A percentile compares a stretch with the other conserved stretches of the same genome.
Evolutionary conservation across 2,329 filamentous ascomycete species (phyloP).

Genomic region (Colletotrichum sp.): DNA sequence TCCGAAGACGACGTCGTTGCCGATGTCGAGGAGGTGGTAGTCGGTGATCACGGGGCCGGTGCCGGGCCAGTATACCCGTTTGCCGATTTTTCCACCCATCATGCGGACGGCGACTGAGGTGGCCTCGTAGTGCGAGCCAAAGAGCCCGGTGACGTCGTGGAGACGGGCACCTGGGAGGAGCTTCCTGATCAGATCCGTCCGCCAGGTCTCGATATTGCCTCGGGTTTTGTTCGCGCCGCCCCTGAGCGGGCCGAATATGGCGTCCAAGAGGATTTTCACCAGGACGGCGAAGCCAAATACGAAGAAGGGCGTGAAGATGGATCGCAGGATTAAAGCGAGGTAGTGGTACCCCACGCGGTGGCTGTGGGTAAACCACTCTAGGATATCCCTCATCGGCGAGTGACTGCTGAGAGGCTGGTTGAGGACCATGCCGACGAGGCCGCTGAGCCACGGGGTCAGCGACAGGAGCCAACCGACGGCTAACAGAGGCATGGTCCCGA

Average conservation of each 20-base stretch:
- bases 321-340: constrained; percentile 46
- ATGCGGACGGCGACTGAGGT: constrained; percentile 55
- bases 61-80: constrained; percentile 62
- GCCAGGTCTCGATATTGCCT: constrained; percentile 46
- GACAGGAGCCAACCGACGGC: constrained; percentile 45
- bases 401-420: constrained; percentile 35
- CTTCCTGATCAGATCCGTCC: constrained; percentile 46
- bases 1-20: constrained; percentile 65
- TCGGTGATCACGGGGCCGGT: constrained; percentile 58
- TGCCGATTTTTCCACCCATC: constrained; percentile 57
- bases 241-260: constrained; percentile 39
- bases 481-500: constrained; percentile 48
- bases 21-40: constrained; percentile 60
- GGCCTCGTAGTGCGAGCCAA: constrained; percentile 60
- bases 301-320: constrained; percentile 46
- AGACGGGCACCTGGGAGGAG: constrained; percentile 49
- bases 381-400: constrained; percentile 43
- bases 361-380: constrained; percentile 54
- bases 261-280: constrained; percentile 45
- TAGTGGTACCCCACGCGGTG: constrained; percentile 56
- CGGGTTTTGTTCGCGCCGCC: constrained; percentile 33
- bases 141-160: constrained; percentile 53
- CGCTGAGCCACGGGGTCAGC: constrained; percentile 49
- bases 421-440: constrained; percentile 69
- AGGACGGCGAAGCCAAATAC: constrained; percentile 46